Evolutionary conservation across 352 stramenopile genomes (phyloP).

Genomic region (Pythium sukuiense): DNA sequence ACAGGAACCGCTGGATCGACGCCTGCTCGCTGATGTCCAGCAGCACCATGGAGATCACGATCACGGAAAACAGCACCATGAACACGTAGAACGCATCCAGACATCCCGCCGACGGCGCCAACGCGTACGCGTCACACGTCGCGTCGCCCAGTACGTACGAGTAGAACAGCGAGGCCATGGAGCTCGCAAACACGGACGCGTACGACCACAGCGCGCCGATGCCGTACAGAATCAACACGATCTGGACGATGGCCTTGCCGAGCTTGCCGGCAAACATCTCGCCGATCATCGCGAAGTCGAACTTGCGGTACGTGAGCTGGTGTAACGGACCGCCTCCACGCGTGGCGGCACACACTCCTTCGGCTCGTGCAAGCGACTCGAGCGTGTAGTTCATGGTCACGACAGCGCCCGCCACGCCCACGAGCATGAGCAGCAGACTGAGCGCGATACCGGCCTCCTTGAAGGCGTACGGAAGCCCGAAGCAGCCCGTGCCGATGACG

Average conservation of each 20-base stretch:
- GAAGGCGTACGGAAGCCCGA: slow-evolving; percentile 81
- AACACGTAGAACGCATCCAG: slow-evolving; percentile 73
- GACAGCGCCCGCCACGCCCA: slow-evolving; percentile 61
- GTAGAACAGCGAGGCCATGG: slow-evolving; percentile 78
- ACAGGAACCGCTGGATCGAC: slow-evolving; percentile 80
- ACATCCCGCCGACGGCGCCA: slow-evolving; percentile 43
- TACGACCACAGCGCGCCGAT: slow-evolving; percentile 84
- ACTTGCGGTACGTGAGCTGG: slow-evolving; percentile 84
- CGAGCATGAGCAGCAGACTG: slow-evolving; percentile 54
- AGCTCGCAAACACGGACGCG: slow-evolving; percentile 86
- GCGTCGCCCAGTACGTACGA: slow-evolving; percentile 57
- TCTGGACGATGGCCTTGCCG: slow-evolving; percentile 64
- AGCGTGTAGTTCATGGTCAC: slow-evolving; percentile 90
- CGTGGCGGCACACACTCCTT: slow-evolving; percentile 67
- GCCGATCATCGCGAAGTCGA: slow-evolving; percentile 79
- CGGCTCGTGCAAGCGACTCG: slow-evolving; percentile 72
- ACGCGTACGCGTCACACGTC: slow-evolving; percentile 65
- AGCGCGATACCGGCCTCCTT: slow-evolving; percentile 68
- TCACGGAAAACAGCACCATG: slow-evolving; percentile 73
- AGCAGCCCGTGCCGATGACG: slow-evolving; percentile 86
- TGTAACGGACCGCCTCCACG: slow-evolving; percentile 51
- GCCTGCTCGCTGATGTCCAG: slow-evolving; percentile 86
- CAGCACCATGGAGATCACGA: slow-evolving; percentile 81
- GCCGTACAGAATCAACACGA: slow-evolving; percentile 75
- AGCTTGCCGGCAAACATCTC: slow-evolving; percentile 81